A percentile compares a stretch with the other conserved stretches of the same genome.
These are phyloP conservation scores for Fusarium coicis DNA, from an alignment of 2,329 filamentous ascomycete genomes.

Conservation along the genomic window DNA sequence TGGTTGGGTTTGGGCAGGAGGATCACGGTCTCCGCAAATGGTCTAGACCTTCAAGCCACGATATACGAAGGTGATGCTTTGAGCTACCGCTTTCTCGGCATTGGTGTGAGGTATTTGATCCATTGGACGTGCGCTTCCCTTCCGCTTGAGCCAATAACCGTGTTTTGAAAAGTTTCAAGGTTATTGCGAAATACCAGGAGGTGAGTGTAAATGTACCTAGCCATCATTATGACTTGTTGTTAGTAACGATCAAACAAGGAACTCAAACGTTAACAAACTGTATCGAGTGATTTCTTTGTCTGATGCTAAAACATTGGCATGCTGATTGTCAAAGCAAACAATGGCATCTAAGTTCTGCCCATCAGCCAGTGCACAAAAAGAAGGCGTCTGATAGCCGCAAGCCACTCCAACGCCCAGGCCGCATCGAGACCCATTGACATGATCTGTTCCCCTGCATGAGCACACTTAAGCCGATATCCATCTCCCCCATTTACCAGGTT, in stretches of 20 bases:
- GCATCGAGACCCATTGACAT: slow-evolving; percentile 25
- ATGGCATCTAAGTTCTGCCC: not conserved
- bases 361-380: not conserved
- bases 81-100: slow-evolving; percentile 1
- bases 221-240: not conserved
- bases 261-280: not conserved
- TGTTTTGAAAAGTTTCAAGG: not conserved
- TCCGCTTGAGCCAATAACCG: not conserved
- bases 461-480: not conserved
- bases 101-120: not conserved
- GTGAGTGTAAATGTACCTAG: not conserved
- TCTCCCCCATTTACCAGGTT: not conserved
- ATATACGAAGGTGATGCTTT: not conserved
- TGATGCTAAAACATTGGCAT: not conserved
- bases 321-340: not conserved
- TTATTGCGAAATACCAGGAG: not conserved
- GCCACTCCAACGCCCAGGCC: slow-evolving; percentile 19
- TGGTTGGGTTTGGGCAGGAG: not conserved
- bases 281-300: not conserved
- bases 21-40: slow-evolving; percentile 26
- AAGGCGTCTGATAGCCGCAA: slow-evolving; percentile 24
- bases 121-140: not conserved
- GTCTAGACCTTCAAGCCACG: slow-evolving; percentile 29
- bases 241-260: not conserved
- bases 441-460: not conserved